Evolutionary conservation across 2,329 filamentous ascomycete genomes (phyloP), one percentile per base, ranked within the genome.

Genomic region (Penicillium olsonii): DNA sequence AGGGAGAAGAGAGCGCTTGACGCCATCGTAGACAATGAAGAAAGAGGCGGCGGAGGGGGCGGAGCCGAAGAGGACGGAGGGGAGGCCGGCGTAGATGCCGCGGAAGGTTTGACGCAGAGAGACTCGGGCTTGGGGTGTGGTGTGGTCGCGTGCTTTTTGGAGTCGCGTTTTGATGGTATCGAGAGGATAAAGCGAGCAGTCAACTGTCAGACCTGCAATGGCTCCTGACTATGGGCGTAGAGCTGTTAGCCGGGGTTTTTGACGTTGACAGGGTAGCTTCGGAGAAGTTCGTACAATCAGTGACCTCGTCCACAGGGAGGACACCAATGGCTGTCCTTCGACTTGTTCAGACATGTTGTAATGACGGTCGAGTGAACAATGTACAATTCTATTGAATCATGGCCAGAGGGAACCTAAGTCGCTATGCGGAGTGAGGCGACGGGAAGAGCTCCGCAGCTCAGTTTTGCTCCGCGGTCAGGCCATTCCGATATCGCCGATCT

Each of bases 91-190:
- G 78, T 99, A 99, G 63, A 97, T 90, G 54, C 92, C 92, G 42
- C 81, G 82, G 80, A 97, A 92, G 65, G 92, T 92, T 67, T 94
- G 92, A 2, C 87, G 85, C 48, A 87, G 80, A 66, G 90, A 84
- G 78, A 96, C 92, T 66, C 88, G 38, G 11, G 56, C 26, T 29
- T 54, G 59, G 9, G 63, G 65, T 18, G 57, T 60, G 91, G 69
- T 82, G 82, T 56, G 91, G 90, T 76, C 65, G 49, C 70, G 65
- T 50, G 68, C 70, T 56, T 72, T 73, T 54, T 99, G 94, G 6
- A 99, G 89, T 14, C 94, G 91, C 37, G 95, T 99, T 77, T 99
- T 99, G 68, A 99, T 86, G 0, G 94, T 99, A 81, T 99, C 95
- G 79, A 99, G 90, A 0, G 94, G 94, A 78, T 89, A 99, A 68